phyloP scores from a whole-genome alignment of 208 protist genomes.

The Leishmania martiniquensis region DNA sequence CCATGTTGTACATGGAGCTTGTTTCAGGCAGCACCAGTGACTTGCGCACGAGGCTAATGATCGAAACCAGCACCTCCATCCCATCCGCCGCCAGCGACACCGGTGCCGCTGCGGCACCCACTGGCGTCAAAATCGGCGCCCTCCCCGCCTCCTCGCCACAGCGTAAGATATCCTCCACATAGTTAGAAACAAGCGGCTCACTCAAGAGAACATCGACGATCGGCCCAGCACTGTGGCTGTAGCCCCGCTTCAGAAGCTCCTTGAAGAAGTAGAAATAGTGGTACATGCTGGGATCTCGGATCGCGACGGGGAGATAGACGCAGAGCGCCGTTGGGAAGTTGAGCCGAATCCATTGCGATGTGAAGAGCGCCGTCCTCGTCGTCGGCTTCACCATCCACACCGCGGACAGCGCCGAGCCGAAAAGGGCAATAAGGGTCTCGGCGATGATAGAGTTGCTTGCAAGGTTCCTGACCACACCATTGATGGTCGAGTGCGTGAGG shows the following conservation, averaged over 20 bases:
- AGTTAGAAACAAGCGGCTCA: slow-evolving; percentile 36
- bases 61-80: slow-evolving; percentile 45
- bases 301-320: slow-evolving; percentile 34
- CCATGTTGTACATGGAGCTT: slow-evolving; percentile 43
- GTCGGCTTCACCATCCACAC: slow-evolving; percentile 47
- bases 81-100: slow-evolving; percentile 48
- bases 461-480: slow-evolving; percentile 50
- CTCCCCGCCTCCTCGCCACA: slow-evolving; percentile 32
- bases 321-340: slow-evolving; percentile 40
- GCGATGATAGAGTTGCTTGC: slow-evolving; percentile 51
- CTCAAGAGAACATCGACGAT: slow-evolving; percentile 65
- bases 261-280: slow-evolving; percentile 77
- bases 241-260: slow-evolving; percentile 71
- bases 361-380: slow-evolving; percentile 50
- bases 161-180: slow-evolving; percentile 36
- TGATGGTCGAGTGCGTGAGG: slow-evolving; percentile 26
- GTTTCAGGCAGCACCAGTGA: slow-evolving; percentile 59
- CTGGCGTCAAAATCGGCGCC: slow-evolving; percentile 19
- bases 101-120: slow-evolving; percentile 18
- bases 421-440: slow-evolving; percentile 69
- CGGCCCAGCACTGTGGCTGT: slow-evolving; percentile 70
- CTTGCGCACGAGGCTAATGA: slow-evolving; percentile 55
- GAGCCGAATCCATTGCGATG: slow-evolving; percentile 49
- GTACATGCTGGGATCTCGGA: slow-evolving; percentile 38
- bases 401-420: slow-evolving; percentile 54